Evolutionary conservation across 108 stramenopile species (phyloP).

Genomic region (Schizochytrium sp.): DNA sequence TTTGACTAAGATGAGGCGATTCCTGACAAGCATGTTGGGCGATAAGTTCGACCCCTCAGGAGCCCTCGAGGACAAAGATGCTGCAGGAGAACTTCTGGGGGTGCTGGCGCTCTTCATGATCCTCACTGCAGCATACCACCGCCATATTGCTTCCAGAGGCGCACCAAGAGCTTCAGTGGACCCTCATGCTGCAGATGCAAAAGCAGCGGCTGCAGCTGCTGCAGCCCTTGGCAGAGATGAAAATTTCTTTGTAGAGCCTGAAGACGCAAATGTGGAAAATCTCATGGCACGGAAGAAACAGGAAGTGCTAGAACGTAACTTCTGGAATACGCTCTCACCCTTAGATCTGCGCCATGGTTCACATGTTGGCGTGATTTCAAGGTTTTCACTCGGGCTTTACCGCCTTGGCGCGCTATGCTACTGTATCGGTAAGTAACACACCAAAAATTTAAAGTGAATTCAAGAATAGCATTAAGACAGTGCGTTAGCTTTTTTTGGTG

Average conservation of each 20-base stretch:
- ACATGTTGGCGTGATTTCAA: constrained; percentile 20
- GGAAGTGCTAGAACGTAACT: constrained; percentile 11
- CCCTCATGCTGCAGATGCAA: not conserved
- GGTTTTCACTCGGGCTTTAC: constrained; percentile 14
- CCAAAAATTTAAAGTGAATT: no score
- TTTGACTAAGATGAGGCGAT: no score
- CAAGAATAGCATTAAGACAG: no score
- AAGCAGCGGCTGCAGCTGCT: not conserved
- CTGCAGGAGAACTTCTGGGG: constrained; percentile 7
- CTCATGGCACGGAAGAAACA: constrained; percentile 1
- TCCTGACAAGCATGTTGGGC: not conserved
- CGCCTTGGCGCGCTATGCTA: not conserved
- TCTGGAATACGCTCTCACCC: constrained; percentile 32
- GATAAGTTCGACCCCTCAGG: constrained; percentile 11
- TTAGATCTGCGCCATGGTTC: constrained; percentile 52
- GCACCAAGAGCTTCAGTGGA: not conserved
- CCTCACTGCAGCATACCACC: not conserved
- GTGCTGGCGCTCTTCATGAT: constrained; percentile 22
- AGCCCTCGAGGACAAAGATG: constrained; percentile 37
- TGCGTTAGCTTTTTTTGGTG: no score
- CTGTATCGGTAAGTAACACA: not conserved
- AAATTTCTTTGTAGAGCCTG: not conserved
- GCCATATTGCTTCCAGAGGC: not conserved
- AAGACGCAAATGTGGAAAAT: not conserved
- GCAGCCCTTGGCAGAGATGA: not conserved